Percentiles rank a stretch among this genome's conserved stretches.
Evolutionary conservation across 192 early-diverging fungal species (phyloP).

Genomic region (Haplosporangium gracile): DNA sequence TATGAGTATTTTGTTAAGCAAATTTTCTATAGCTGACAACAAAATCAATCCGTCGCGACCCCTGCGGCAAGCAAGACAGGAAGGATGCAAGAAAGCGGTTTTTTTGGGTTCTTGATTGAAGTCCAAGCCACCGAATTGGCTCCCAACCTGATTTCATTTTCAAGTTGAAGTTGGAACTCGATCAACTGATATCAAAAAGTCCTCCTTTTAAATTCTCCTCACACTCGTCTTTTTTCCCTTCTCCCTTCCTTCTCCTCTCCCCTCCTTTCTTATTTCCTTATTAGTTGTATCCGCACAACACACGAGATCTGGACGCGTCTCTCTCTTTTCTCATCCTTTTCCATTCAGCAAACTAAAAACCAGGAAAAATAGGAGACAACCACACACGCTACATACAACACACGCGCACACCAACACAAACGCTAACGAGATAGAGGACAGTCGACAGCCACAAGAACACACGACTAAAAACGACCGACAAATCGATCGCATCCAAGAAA

Average conservation of each 20-base stretch:
- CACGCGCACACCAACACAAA: not conserved
- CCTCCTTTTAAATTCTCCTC: not conserved
- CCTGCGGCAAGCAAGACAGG: not conserved
- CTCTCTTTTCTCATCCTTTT: not conserved
- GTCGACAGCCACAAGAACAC: not conserved
- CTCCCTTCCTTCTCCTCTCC: not conserved
- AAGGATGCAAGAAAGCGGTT: not conserved
- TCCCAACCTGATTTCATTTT: not conserved
- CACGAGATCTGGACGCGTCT: constrained; percentile 8
- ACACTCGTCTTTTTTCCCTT: not conserved
- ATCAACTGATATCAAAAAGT: too few species aligned
- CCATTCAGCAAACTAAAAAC: not conserved
- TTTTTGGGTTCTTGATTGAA: not conserved
- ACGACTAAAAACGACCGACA: not conserved
- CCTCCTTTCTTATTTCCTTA: not conserved
- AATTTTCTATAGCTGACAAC: too few species aligned
- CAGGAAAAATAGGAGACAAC: not conserved
- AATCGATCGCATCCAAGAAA: not conserved
- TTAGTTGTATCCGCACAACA: not conserved
- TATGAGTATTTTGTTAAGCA: too few species aligned
- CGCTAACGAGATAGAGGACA: not conserved
- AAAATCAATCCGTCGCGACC: too few species aligned
- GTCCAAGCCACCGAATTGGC: not conserved
- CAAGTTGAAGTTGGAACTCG: too few species aligned
- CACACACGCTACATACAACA: not conserved